These are phyloP conservation scores for Phoenix dactylifera DNA, from an alignment of 176 grass and related monocot species.

Conservation along the genomic window DNA sequence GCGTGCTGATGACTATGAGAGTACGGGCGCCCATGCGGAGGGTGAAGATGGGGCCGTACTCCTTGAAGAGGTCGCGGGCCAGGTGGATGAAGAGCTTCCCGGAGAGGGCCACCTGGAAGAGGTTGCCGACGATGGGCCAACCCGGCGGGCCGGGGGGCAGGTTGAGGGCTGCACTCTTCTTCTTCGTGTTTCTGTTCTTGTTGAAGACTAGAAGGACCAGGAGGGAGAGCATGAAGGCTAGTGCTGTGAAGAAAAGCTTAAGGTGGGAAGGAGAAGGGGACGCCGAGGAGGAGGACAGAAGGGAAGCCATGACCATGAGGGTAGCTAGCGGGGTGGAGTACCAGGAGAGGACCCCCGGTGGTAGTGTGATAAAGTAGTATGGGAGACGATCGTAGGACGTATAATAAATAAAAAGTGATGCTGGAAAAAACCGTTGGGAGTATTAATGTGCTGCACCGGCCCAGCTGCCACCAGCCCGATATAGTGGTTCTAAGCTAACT, in stretches of 20 bases:
- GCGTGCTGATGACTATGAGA: constrained; percentile 64
- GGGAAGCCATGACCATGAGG: no score
- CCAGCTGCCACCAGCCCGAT: no score
- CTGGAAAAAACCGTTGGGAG: no score
- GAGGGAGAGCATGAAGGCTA: constrained; percentile 1
- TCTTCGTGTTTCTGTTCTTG: constrained; percentile 35
- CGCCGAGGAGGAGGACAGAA: no score
- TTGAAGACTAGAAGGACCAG: constrained; percentile 1
- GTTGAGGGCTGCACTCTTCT: constrained; percentile 3
- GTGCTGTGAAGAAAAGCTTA: neutral
- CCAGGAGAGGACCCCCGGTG: no score
- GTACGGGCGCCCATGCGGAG: constrained; percentile 88
- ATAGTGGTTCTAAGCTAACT: no score
- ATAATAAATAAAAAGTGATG: no score
- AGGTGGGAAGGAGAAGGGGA: no score
- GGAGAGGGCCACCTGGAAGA: constrained; percentile 75
- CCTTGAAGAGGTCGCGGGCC: constrained; percentile 38
- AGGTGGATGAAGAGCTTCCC: constrained; percentile 87
- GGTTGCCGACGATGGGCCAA: constrained; percentile 75
- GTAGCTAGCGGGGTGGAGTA: no score
- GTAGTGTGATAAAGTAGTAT: no score
- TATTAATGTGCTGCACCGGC: no score
- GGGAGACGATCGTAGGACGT: no score
- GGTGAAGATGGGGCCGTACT: constrained; percentile 70
- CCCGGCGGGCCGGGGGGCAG: constrained; percentile 61